phyloP scores from a whole-genome alignment of 2,329 filamentous ascomycete genomes.

The Fusarium euwallaceae region DNA sequence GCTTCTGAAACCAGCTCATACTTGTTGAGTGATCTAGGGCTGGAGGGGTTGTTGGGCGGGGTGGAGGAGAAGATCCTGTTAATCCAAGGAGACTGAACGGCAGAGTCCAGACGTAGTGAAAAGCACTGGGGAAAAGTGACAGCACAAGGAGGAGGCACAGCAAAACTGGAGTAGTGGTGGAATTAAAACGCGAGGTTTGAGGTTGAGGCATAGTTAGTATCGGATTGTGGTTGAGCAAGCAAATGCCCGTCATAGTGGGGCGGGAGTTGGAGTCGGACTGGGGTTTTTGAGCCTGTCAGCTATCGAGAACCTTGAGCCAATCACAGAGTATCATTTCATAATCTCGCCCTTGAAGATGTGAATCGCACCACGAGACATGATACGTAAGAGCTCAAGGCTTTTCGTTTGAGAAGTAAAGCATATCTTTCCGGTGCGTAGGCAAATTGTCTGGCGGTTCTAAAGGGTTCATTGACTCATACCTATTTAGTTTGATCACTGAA shows the following conservation, averaged over 20 bases:
- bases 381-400: neutral
- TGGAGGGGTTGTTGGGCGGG: constrained; percentile 48
- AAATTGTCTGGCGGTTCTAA: neutral
- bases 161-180: constrained; percentile 57
- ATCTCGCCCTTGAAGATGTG: constrained; percentile 11
- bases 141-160: constrained; percentile 64
- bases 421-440: neutral
- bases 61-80: constrained; percentile 45
- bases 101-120: constrained; percentile 65
- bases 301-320: constrained; percentile 28
- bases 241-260: constrained; percentile 45
- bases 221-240: constrained; percentile 25
- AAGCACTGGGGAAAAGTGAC: constrained; percentile 65
- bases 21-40: constrained; percentile 44
- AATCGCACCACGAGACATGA: neutral
- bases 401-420: neutral
- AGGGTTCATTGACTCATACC: neutral
- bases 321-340: constrained; percentile 37
- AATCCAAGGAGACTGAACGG: constrained; percentile 59
- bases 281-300: constrained; percentile 14
- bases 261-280: constrained; percentile 40
- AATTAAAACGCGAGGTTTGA: constrained; percentile 55
- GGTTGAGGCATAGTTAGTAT: constrained; percentile 57
- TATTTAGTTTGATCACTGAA: neutral
- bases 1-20: constrained; percentile 88